Evolutionary conservation across 805 yeast genomes (phyloP).

Genomic region (Wickerhamomyces subpelliculosus): DNA sequence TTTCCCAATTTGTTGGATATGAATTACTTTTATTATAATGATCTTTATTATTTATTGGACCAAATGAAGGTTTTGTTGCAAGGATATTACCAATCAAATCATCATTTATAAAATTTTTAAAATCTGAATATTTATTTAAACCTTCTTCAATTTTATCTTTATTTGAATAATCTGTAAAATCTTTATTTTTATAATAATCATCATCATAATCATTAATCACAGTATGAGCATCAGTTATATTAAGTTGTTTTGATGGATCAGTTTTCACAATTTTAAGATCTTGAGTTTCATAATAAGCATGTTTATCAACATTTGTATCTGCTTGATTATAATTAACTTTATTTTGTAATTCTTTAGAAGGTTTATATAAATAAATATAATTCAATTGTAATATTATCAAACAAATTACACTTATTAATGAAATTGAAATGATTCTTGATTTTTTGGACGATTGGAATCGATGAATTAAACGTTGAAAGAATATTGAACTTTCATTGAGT

Average conservation of each 20-base stretch:
- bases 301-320: not conserved
- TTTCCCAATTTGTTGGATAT: constrained; percentile 8
- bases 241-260: not conserved
- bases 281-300: not conserved
- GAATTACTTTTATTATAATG: constrained; percentile 17
- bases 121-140: constrained; percentile 4
- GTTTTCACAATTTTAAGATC: not conserved
- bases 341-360: not conserved
- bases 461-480: not conserved
- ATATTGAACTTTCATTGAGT: not conserved
- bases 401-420: not conserved
- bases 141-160: constrained; percentile 6
- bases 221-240: not conserved
- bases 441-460: not conserved
- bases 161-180: constrained; percentile 8
- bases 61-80: constrained; percentile 12
- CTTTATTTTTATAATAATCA: constrained; percentile 13
- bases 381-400: not conserved
- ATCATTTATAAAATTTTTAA: constrained; percentile 15
- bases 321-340: not conserved
- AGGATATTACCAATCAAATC: constrained; percentile 8
- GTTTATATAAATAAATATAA: not conserved
- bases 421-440: not conserved
- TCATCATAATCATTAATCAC: constrained; percentile 7
- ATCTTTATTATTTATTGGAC: constrained; percentile 14